Conservation (phyloP, 2,329 filamentous ascomycete genomes). For the Chrysosphaeria jannelii region DNA sequence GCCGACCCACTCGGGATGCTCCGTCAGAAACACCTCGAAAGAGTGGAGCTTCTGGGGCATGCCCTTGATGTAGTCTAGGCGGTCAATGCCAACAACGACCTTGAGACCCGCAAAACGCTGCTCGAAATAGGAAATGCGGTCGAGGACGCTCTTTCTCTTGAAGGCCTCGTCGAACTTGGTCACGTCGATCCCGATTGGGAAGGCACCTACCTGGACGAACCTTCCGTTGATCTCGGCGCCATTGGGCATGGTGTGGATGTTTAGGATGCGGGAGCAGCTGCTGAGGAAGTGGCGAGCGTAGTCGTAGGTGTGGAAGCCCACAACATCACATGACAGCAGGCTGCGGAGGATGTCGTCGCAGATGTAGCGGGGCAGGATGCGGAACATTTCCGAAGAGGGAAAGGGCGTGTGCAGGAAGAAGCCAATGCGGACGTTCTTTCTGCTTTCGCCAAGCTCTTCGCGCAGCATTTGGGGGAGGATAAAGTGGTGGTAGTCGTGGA, state of each 20-base stretch:
- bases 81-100: constrained; percentile 86
- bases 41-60: constrained; percentile 94
- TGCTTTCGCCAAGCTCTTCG: constrained; percentile 50
- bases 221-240: constrained; percentile 75
- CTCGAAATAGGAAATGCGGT: constrained; percentile 57
- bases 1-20: constrained; percentile 93
- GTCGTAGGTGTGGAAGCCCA: constrained; percentile 96
- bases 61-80: constrained; percentile 95
- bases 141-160: constrained; percentile 57
- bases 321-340: constrained; percentile 73
- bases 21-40: constrained; percentile 82
- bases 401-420: constrained; percentile 97
- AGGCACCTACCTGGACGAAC: constrained; percentile 74
- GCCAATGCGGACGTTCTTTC: constrained; percentile 86
- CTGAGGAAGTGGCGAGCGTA: constrained; percentile 95
- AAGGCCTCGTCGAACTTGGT: constrained; percentile 85
- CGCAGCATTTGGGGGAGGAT: constrained; percentile 84
- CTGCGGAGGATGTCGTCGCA: constrained; percentile 67
- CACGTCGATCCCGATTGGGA: constrained; percentile 91
- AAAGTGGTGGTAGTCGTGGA: constrained; percentile 97
- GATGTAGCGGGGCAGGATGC: constrained; percentile 82
- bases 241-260: constrained; percentile 57
- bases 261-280: constrained; percentile 79
- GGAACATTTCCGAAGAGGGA: constrained; percentile 87
- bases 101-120: constrained; percentile 90